Base-by-base conservation (phyloP, 495 filamentous ascomycete species). In the Penicillium simplicissimum region DNA sequence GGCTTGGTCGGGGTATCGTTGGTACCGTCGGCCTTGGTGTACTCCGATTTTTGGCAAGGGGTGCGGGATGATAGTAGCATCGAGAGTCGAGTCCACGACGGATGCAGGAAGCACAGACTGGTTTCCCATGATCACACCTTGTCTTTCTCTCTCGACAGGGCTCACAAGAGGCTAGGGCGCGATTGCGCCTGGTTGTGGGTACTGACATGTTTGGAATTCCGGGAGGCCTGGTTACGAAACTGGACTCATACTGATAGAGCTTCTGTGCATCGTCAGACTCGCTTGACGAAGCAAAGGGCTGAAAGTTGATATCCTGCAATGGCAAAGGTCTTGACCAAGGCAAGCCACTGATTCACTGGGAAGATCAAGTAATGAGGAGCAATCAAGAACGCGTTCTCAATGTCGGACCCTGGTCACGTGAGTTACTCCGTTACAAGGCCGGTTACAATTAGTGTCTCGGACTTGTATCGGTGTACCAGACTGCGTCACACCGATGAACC, bases 41-140 rank as follows among this genome's bases (percentile, higher is more conserved):
- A 55, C 37, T 58, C 25, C 52, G 57, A 28, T 42, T 25, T 51
- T 65, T 66, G 11, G 66, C 59, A 2, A 68, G 47, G 40, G 66
- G 66, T 9, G 63, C 59, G 8, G 66, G 66, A 63, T 68, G 63
- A 13, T 68, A 68, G 11, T 36, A 66, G 60, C 66, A 68, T 21
- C 25, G 47, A 37, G 62, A 63, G 14, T 60, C 59, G 23, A 60
- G 43, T 13, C 60, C 56, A 25, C 66, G 63, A 23, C 63, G 63
- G 15, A 17, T 52, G 36, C 66, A 68, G 37, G 59, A 58, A 8
- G 59, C 63, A 28, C 66, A 68, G 40, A 68, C 19, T 33, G 66
- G 66, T 38, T 60, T 62, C 0, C 42, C 34, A 17, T 68, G 66
- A 52, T 68, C 66, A 53, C 66, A 68, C 31, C 62, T 52, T 33